phyloP scores from a whole-genome alignment of 176 grass and related monocot genomes.

The Oryza punctata region DNA sequence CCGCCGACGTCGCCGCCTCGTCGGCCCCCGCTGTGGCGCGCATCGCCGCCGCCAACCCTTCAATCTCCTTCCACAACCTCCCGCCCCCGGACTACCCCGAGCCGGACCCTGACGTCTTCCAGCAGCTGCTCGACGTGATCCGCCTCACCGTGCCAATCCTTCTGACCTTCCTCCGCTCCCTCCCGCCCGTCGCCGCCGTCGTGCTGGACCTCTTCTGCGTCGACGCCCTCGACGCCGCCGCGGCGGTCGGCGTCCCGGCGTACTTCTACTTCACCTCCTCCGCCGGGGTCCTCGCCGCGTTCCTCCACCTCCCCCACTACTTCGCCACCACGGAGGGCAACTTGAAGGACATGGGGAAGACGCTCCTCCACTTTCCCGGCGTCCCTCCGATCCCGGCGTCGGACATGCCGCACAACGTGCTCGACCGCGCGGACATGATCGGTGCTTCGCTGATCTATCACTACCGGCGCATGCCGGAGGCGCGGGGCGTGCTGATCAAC shows the following conservation, averaged over 20 bases:
- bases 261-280: slow-evolving; percentile 58
- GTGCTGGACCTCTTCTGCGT: slow-evolving; percentile 61
- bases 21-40: slow-evolving; percentile 11
- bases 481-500: slow-evolving; percentile 50
- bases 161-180: slow-evolving; percentile 40
- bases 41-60: slow-evolving; percentile 34
- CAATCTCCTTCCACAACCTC: slow-evolving; percentile 49
- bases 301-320: slow-evolving; percentile 48
- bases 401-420: slow-evolving; percentile 36
- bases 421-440: slow-evolving; percentile 13
- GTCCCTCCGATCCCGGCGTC: slow-evolving; percentile 53
- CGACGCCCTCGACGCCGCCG: slow-evolving; percentile 46
- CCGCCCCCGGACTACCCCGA: slow-evolving; percentile 20
- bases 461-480: slow-evolving; percentile 25
- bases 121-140: slow-evolving; percentile 39
- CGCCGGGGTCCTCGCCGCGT: slow-evolving; percentile 39
- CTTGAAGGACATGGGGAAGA: slow-evolving; percentile 50
- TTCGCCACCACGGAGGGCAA: slow-evolving; percentile 2
- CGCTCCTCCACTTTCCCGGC: slow-evolving; percentile 42
- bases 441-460: slow-evolving; percentile 3
- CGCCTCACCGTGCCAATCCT: slow-evolving; percentile 30
- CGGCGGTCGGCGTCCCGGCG: slow-evolving; percentile 16
- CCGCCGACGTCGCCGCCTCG: neutral
- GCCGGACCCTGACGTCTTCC: slow-evolving; percentile 25
- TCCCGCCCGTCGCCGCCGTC: slow-evolving; percentile 43